Conservation (phyloP, 139 green algal species). For the Chlorella sp. region DNA sequence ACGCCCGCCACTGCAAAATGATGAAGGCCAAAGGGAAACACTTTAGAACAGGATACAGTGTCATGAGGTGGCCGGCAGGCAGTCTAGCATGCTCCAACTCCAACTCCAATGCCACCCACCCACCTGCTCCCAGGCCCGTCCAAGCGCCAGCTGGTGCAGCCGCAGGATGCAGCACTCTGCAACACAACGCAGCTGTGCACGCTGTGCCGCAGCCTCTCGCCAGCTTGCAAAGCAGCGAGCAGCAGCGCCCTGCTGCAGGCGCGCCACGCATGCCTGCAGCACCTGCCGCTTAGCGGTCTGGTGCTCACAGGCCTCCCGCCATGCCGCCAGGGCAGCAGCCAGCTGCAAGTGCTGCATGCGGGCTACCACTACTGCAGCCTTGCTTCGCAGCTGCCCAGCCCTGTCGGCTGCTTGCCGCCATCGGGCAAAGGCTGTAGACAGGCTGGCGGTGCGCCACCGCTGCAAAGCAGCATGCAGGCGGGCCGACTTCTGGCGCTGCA, state of each 20-base stretch:
- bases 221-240: background rate
- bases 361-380: background rate
- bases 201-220: background rate
- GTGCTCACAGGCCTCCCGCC: background rate
- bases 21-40: too few species aligned
- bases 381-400: background rate
- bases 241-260: background rate
- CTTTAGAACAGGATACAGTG: too few species aligned
- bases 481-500: background rate
- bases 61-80: too few species aligned
- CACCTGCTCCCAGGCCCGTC: background rate
- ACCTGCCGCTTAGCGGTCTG: background rate
- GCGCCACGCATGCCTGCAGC: background rate
- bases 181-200: background rate
- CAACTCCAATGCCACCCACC: too few species aligned
- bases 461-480: background rate
- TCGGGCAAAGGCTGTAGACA: background rate
- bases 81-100: too few species aligned
- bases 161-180: conserved; percentile 5
- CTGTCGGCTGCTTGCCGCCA: background rate
- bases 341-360: background rate
- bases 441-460: background rate
- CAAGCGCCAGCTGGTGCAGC: background rate
- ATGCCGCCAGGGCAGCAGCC: background rate
- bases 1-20: background rate